Evolutionary conservation across 495 filamentous ascomycete species (phyloP).

Genomic region (Parmelia sp.): DNA sequence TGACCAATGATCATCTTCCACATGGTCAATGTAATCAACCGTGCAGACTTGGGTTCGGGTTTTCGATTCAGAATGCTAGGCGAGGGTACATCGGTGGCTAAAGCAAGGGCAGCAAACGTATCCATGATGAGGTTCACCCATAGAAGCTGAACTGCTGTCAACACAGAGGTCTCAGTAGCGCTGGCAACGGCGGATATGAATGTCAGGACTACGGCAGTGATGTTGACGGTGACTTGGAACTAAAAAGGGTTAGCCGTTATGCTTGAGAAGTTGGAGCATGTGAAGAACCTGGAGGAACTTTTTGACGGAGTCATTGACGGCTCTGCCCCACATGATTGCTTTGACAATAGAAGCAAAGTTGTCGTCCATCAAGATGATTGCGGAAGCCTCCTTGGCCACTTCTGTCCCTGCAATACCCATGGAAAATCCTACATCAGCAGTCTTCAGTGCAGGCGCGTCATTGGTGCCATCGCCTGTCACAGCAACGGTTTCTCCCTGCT

Average conservation of each 20-base stretch:
- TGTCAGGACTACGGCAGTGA: constrained; percentile 78
- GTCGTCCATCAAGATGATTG: constrained; percentile 90
- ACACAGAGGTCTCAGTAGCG: constrained; percentile 58
- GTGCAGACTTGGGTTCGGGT: constrained; percentile 69
- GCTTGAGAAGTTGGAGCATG: neutral
- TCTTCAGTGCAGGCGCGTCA: constrained; percentile 80
- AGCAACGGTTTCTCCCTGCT: constrained; percentile 81
- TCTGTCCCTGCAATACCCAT: constrained; percentile 91
- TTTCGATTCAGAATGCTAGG: constrained; percentile 62
- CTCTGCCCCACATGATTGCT: constrained; percentile 81
- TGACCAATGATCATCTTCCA: constrained; percentile 95
- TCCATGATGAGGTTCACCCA: constrained; percentile 97
- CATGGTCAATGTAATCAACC: constrained; percentile 74
- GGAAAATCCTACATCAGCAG: constrained; percentile 83
- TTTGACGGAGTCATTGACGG: constrained; percentile 83
- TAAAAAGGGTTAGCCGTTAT: constrained; percentile 32
- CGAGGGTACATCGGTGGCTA: constrained; percentile 78
- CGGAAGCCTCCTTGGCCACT: constrained; percentile 89
- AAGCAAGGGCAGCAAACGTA: constrained; percentile 88
- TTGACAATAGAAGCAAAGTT: constrained; percentile 88
- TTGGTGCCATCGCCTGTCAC: constrained; percentile 94
- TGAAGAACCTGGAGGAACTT: constrained; percentile 71
- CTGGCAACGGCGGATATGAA: constrained; percentile 74
- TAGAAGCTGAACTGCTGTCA: constrained; percentile 78
- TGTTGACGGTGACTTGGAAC: constrained; percentile 91